Evolutionary conservation across 768 basidiomycete genomes (phyloP).

Genomic region (Pholiota molesta): DNA sequence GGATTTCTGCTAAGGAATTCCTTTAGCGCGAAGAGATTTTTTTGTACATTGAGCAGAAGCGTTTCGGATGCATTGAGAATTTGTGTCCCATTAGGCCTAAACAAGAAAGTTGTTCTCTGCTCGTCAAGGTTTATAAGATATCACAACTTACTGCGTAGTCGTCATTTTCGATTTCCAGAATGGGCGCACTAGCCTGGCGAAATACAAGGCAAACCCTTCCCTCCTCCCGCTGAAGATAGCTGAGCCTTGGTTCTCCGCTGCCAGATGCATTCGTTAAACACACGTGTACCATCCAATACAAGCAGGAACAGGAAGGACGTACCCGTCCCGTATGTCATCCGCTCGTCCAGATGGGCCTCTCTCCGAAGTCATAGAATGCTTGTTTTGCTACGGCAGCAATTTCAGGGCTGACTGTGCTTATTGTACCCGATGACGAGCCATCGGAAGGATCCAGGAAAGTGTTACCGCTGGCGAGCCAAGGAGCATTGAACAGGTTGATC

Average conservation of each 20-base stretch:
- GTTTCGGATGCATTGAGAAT: constrained; percentile 67
- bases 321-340: constrained; percentile 79
- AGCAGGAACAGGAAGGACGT: constrained; percentile 22
- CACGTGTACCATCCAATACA: constrained; percentile 1
- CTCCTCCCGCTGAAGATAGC: constrained; percentile 85
- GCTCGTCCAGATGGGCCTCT: constrained; percentile 83
- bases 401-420: constrained; percentile 60
- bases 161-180: constrained; percentile 88
- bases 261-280: not conserved
- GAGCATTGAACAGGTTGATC: constrained; percentile 94
- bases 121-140: not conserved
- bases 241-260: constrained; percentile 71
- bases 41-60: constrained; percentile 69
- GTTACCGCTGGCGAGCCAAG: constrained; percentile 84
- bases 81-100: constrained; percentile 40
- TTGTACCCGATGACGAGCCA: constrained; percentile 44
- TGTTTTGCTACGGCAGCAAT: constrained; percentile 77
- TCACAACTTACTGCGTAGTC: constrained; percentile 42
- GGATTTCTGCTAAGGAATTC: constrained; percentile 81
- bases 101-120: not conserved
- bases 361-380: constrained; percentile 84
- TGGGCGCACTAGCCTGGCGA: constrained; percentile 82
- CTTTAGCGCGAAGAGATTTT: constrained; percentile 77
- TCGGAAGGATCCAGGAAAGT: constrained; percentile 71
- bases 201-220: constrained; percentile 86